These are phyloP conservation scores for Alternaria sp. DNA, from an alignment of 2,329 filamentous ascomycete genomes.

Conservation along the genomic window DNA sequence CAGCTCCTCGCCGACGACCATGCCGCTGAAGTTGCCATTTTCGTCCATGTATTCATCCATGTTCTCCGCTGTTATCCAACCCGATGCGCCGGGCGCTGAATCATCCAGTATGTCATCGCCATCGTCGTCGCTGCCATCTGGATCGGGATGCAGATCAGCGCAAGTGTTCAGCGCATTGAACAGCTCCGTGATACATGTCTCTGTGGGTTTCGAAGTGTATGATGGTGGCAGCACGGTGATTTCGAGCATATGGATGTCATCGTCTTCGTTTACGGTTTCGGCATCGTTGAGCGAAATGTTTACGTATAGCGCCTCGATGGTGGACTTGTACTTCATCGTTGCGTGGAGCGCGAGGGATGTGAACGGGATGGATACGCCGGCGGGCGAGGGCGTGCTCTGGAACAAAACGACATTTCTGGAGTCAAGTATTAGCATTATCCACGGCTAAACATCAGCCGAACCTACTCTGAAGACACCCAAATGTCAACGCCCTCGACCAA, in stretches of 20 bases:
- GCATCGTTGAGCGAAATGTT: conserved; percentile 58
- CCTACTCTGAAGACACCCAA: conserved; percentile 57
- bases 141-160: conserved; percentile 78
- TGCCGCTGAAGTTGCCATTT: conserved; percentile 47
- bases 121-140: conserved; percentile 64
- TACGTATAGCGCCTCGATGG: conserved; percentile 45
- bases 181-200: conserved; percentile 56
- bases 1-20: conserved; percentile 35
- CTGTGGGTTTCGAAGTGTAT: conserved; percentile 28
- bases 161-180: conserved; percentile 76
- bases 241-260: conserved; percentile 69
- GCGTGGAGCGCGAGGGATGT: conserved; percentile 78
- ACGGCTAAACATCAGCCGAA: neutral
- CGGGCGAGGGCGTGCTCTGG: conserved; percentile 59
- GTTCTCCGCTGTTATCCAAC: conserved; percentile 93
- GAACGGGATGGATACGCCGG: conserved; percentile 74
- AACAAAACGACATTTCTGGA: conserved; percentile 67
- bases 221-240: conserved; percentile 67
- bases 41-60: conserved; percentile 70
- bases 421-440: neutral
- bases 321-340: conserved; percentile 63
- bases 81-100: conserved; percentile 74
- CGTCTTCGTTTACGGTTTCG: conserved; percentile 64
- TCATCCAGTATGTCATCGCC: conserved; percentile 55
- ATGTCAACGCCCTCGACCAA: conserved; percentile 51